These are phyloP conservation scores for Stevia rebaudiana DNA, from an alignment of 140 eudicot genomes.

Conservation along the genomic window DNA sequence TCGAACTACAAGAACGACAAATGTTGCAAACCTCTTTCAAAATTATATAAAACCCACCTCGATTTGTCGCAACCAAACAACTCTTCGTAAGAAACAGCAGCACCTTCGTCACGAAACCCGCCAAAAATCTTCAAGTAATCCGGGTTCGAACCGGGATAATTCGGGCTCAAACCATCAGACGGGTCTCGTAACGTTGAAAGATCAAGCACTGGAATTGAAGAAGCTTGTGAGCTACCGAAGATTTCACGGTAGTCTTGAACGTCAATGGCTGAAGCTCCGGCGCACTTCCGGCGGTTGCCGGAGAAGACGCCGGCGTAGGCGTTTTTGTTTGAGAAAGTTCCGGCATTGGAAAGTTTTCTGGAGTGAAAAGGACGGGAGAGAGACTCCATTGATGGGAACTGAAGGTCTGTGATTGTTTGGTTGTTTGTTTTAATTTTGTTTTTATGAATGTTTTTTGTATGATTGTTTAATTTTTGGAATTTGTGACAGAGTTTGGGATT, in stretches of 20 bases:
- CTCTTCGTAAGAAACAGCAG: slow-evolving; percentile 37
- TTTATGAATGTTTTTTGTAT: slow-evolving; percentile 9
- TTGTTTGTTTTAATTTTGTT: slow-evolving; percentile 6
- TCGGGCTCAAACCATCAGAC: slow-evolving; percentile 20
- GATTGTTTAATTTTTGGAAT: slow-evolving; percentile 20
- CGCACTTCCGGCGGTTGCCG: slow-evolving; percentile 24
- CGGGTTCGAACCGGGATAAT: slow-evolving; percentile 34
- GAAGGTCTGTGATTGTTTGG: slow-evolving; percentile 4
- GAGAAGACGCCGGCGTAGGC: slow-evolving; percentile 56
- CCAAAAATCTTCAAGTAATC: slow-evolving; percentile 67
- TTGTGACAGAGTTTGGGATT: slow-evolving; percentile 7
- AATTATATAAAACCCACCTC: slow-evolving; percentile 26
- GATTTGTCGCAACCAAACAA: slow-evolving; percentile 30
- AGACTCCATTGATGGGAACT: slow-evolving; percentile 47
- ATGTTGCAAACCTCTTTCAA: not conserved
- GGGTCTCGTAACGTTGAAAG: slow-evolving; percentile 36
- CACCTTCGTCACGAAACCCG: slow-evolving; percentile 36
- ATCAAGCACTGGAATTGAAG: slow-evolving; percentile 76
- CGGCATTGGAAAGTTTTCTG: slow-evolving; percentile 39
- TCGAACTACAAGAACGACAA: slow-evolving; percentile 25
- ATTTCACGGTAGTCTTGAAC: slow-evolving; percentile 63
- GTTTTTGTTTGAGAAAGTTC: slow-evolving; percentile 34
- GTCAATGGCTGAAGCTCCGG: slow-evolving; percentile 19
- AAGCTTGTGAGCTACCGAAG: slow-evolving; percentile 36
- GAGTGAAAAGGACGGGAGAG: slow-evolving; percentile 42